Percentiles rank a stretch among this genome's conserved stretches.
phyloP scores from a whole-genome alignment of 805 yeast genomes.

The Yarrowia phangngaensis region DNA sequence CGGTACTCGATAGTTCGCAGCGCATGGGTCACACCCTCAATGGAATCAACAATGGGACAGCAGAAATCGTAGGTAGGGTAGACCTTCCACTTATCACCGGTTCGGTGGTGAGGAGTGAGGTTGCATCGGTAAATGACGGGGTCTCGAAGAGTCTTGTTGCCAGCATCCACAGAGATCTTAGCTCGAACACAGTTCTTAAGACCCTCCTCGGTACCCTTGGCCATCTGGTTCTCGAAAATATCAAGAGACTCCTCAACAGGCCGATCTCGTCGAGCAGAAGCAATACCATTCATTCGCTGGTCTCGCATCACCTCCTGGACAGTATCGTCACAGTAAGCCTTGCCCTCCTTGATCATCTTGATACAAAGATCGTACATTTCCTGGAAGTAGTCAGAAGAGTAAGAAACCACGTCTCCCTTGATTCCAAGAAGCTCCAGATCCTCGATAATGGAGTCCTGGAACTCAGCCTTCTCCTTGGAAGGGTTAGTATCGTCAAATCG shows the following conservation, averaged over 20 bases:
- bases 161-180: constrained; percentile 85
- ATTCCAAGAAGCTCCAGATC: constrained; percentile 88
- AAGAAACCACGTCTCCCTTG: constrained; percentile 83
- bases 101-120: constrained; percentile 96
- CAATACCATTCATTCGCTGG: constrained; percentile 96
- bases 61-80: constrained; percentile 99
- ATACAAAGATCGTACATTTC: constrained; percentile 84
- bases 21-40: constrained; percentile 98
- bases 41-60: constrained; percentile 90
- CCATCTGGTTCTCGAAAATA: constrained; percentile 82
- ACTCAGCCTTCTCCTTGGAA: constrained; percentile 90
- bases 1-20: constrained; percentile 97
- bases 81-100: constrained; percentile 88
- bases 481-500: constrained; percentile 99
- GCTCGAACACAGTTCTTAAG: constrained; percentile 92
- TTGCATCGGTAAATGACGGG: constrained; percentile 98
- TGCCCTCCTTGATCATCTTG: constrained; percentile 86
- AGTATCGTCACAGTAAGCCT: constrained; percentile 97
- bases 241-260: constrained; percentile 85
- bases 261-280: constrained; percentile 88
- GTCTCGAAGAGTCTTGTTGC: constrained; percentile 93
- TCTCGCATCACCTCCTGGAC: constrained; percentile 94
- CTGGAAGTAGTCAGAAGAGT: constrained; percentile 91
- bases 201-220: constrained; percentile 89
- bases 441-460: constrained; percentile 88